Base-by-base conservation (phyloP, 345 rosid genomes). In the Linum tenue region DNA sequence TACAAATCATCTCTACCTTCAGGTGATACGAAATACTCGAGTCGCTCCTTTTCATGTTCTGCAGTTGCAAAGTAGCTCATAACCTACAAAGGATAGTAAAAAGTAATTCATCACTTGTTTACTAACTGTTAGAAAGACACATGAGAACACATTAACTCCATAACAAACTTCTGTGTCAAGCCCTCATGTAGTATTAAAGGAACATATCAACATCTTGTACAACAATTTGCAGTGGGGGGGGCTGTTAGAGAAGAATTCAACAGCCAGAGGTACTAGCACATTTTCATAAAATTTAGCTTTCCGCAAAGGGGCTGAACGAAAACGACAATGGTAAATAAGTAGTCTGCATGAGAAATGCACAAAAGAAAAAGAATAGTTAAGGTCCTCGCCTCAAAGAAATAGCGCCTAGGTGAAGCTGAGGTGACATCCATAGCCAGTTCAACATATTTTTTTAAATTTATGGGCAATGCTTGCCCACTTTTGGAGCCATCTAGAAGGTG, bases 1-100 rank as follows among this genome's bases (percentile, higher is more conserved):
- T 88, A 94, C 39, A 94, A 83, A 78, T 88, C 99, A 63, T 94
- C 96, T 69, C 96, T 78, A 77, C 99, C 99, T 77, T 94, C 95
- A 63, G 97, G 69, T 37, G 97, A 94, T 53, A 81, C 81, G 76
- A 94, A 94, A 78, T 90, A 88, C 69, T 83, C 83, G 69, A 94
- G 95, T 71, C 88, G 88, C 68, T 90, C 96, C 79, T 73, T 88
- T 75, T 94, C 97, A 70, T 85, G 91, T 69, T 81, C 73, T 41
- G 92, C 91, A 73, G 84, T 77, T 37, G 99, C 92, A 72, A 78
- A 90, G 78, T 71, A 86, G 83, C 95, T 88, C 96, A 90, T 88
- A 51, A 90, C 89, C 97, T 94, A 73, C 7, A 67, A 42, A 62
- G 4, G 4, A 66, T 8, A 17, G 35, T 44, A 43, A 44, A 5